Conservation (phyloP, 2,329 filamentous ascomycete species). For the Ascochyta pisi region DNA sequence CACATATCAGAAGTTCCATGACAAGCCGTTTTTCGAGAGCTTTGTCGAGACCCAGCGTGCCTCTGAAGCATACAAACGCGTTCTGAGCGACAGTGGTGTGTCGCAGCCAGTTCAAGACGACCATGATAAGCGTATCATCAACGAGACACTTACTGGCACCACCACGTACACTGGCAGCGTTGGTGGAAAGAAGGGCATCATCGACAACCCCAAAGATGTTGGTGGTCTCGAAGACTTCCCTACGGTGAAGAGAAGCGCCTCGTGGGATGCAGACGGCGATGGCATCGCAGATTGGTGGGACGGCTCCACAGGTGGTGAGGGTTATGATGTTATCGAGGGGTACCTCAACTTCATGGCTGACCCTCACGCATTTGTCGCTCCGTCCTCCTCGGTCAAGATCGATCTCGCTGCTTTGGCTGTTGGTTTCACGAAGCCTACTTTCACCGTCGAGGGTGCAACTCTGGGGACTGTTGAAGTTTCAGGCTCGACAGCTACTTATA, state of each 20-base stretch:
- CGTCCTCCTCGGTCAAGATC: conserved; percentile 28
- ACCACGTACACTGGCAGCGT: conserved; percentile 41
- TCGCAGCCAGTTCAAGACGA: conserved; percentile 41
- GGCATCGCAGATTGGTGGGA: conserved; percentile 50
- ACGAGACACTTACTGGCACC: conserved; percentile 41
- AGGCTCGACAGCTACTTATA: conserved; percentile 18
- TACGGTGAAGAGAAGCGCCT: conserved; percentile 23
- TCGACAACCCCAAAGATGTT: conserved; percentile 44
- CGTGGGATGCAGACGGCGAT: conserved; percentile 46
- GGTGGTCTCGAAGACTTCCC: conserved; percentile 47
- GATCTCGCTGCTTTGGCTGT: conserved; percentile 30
- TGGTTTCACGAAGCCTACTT: conserved; percentile 21
- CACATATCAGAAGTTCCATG: conserved; percentile 41
- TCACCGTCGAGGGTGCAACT: conserved; percentile 18
- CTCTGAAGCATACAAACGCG: conserved; percentile 47
- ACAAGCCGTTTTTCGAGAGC: conserved; percentile 39
- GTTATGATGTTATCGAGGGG: conserved; percentile 43
- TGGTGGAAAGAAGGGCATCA: conserved; percentile 41
- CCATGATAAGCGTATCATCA: conserved; percentile 45
- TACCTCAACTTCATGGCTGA: conserved; percentile 49
- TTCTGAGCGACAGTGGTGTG: conserved; percentile 44
- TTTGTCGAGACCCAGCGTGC: conserved; percentile 40
- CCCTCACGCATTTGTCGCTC: conserved; percentile 41
- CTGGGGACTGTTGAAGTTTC: conserved; percentile 10
- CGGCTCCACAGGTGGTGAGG: conserved; percentile 41